Base-by-base conservation (phyloP, 164 flowering plant genomes). In the Sedum album region DNA sequence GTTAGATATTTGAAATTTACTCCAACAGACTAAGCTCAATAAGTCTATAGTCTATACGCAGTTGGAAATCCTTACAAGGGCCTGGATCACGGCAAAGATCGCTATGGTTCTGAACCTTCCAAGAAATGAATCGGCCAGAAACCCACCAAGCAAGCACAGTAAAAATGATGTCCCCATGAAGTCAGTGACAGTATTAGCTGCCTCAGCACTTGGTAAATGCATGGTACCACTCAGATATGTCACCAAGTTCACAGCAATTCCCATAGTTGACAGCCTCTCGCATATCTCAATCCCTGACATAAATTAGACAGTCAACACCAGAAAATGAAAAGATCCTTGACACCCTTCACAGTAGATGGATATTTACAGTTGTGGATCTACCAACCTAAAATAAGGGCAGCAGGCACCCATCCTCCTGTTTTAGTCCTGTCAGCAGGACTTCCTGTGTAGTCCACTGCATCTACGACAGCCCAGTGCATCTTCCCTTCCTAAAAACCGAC, bases 191-290 rank as follows among this genome's bases (percentile, higher is more conserved):
- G 76, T 80, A 42, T 87, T 91, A 23, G 97, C 96, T 2, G 98
- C 83, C 20, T 84, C 77, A 18, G 96, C 74, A 68, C 95, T 91
- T 0, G 92, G 85, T 11, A 89, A 79, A 76, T 89, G 97, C 96
- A 94, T 85, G 17, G 91, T 87, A 23, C 87, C 87, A 36, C 46
- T 67, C 73, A 94, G 72, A 76, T 91, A 94, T 17, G 97, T 93
- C 77, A 93, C 97, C 6, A 93, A 80, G 78, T 94, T 94, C 65
- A 94, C 97, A 26, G 93, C 96, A 63, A 94, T 91, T 68, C 94
- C 98, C 90, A 94, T 88, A 0, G 97, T 88, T 6, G 97, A 83
- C 0, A 94, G 88, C 82, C 97, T 86, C 76, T 94, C 97, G 48
- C 83, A 76, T 60, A 86, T 67, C 76, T 93, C 98, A 42, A 93